These are phyloP conservation scores for Ottelia alismoides DNA, from an alignment of 106 monocot genomes.

Conservation along the genomic window DNA sequence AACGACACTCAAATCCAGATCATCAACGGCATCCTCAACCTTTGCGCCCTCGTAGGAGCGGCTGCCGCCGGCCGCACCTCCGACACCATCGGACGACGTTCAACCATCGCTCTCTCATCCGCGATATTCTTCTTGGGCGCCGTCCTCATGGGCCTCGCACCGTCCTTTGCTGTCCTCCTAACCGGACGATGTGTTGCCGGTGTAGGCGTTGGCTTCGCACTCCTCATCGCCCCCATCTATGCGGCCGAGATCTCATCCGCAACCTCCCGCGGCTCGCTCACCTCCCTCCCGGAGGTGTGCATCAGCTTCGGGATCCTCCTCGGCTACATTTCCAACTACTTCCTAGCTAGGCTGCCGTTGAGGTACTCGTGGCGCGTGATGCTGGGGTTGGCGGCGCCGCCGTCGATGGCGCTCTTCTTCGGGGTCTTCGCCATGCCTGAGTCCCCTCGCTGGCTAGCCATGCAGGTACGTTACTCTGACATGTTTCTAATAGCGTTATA, in stretches of 20 bases:
- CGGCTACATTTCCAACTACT: conserved; percentile 40
- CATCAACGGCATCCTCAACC: background rate
- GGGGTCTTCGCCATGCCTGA: conserved; percentile 32
- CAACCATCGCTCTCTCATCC: background rate
- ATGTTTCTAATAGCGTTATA: no score
- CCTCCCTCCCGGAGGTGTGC: conserved; percentile 1
- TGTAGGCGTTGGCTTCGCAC: background rate
- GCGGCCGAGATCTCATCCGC: conserved; percentile 3
- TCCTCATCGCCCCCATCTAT: conserved; percentile 1
- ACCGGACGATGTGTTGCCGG: background rate
- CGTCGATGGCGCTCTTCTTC: conserved; percentile 11
- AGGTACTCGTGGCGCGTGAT: conserved; percentile 28
- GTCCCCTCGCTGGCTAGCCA: conserved; percentile 44
- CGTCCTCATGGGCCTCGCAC: conserved; percentile 1
- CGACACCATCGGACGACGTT: background rate
- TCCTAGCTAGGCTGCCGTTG: conserved; percentile 20
- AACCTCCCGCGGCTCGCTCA: conserved; percentile 1
- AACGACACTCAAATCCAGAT: background rate
- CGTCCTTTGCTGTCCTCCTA: background rate
- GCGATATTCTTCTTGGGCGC: background rate
- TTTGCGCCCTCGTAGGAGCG: background rate
- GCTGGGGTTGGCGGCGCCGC: conserved; percentile 32
- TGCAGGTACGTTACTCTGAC: no score
- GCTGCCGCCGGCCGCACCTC: background rate
- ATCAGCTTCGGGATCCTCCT: background rate